Evolutionary conservation across 1,139 yeast genomes (phyloP).

Genomic region (Ogataea hybrid): DNA sequence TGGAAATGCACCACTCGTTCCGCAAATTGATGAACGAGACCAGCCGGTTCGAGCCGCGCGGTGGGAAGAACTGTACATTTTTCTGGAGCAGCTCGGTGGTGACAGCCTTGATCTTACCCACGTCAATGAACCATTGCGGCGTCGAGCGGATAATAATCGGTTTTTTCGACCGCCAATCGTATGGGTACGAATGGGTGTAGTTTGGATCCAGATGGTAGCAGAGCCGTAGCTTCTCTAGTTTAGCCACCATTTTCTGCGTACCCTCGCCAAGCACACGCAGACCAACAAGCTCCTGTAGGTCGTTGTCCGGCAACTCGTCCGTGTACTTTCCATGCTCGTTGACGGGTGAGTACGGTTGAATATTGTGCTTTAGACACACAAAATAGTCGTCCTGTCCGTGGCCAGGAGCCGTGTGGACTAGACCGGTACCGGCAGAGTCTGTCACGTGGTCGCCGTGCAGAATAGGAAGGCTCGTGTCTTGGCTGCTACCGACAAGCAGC

Average conservation of each 20-base stretch:
- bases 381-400: constrained; percentile 95
- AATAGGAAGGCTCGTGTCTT: constrained; percentile 46
- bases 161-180: constrained; percentile 94
- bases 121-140: constrained; percentile 95
- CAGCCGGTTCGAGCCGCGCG: constrained; percentile 67
- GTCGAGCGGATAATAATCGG: constrained; percentile 96
- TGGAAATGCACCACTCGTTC: constrained; percentile 95
- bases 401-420: constrained; percentile 97
- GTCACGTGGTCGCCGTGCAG: constrained; percentile 83
- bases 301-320: constrained; percentile 42
- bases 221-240: constrained; percentile 45
- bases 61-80: constrained; percentile 70
- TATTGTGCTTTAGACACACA: constrained; percentile 56
- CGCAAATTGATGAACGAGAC: constrained; percentile 71
- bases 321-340: constrained; percentile 70
- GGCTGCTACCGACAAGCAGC: constrained; percentile 29
- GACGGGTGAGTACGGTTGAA: constrained; percentile 72
- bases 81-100: constrained; percentile 59
- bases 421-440: constrained; percentile 82
- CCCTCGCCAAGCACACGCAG: constrained; percentile 62
- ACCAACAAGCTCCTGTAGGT: constrained; percentile 47
- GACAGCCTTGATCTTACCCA: constrained; percentile 62
- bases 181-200: constrained; percentile 85
- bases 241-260: constrained; percentile 44
- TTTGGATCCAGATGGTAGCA: constrained; percentile 46